A percentile compares a stretch with the other conserved stretches of the same genome.
Conservation (phyloP, 169 alveolate genomes). For the Eimeria necatrix region DNA sequence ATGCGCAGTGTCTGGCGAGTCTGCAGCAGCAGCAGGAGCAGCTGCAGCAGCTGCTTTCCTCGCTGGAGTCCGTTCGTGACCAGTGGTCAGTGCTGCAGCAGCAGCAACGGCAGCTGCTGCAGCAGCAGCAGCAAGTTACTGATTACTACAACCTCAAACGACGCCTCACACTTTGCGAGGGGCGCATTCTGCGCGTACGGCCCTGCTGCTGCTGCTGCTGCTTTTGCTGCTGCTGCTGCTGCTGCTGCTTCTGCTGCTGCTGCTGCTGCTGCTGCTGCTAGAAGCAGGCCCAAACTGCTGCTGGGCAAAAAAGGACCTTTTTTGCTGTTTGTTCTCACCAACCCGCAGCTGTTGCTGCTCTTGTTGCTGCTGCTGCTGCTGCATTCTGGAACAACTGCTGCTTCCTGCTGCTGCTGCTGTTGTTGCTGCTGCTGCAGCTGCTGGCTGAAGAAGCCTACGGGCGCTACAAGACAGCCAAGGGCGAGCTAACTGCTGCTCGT, state of each 20-base stretch:
- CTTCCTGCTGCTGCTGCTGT: too few relatives aligned
- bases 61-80: background rate
- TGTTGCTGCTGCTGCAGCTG: slow-evolving; percentile 15
- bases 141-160: slow-evolving; percentile 31
- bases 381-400: background rate
- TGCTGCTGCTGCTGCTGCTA: background rate
- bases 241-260: background rate
- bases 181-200: slow-evolving; percentile 1
- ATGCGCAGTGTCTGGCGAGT: background rate
- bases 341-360: background rate
- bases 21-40: slow-evolving; percentile 49
- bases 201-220: background rate
- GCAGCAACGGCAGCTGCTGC: slow-evolving; percentile 21
- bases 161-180: background rate
- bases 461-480: background rate
- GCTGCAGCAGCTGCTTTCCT: background rate
- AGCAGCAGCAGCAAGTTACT: slow-evolving; percentile 1
- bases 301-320: too few relatives aligned
- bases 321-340: too few relatives aligned
- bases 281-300: too few relatives aligned
- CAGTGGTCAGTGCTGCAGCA: slow-evolving; percentile 8
- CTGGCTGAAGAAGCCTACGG: background rate
- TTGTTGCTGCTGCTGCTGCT: background rate
- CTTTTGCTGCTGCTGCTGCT: too few relatives aligned
- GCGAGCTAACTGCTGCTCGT: background rate